A percentile compares a stretch with the other conserved stretches of the same genome.
These are phyloP conservation scores for Aureobasidium subglaciale DNA, from an alignment of 2,329 filamentous ascomycete species.

Conservation along the genomic window DNA sequence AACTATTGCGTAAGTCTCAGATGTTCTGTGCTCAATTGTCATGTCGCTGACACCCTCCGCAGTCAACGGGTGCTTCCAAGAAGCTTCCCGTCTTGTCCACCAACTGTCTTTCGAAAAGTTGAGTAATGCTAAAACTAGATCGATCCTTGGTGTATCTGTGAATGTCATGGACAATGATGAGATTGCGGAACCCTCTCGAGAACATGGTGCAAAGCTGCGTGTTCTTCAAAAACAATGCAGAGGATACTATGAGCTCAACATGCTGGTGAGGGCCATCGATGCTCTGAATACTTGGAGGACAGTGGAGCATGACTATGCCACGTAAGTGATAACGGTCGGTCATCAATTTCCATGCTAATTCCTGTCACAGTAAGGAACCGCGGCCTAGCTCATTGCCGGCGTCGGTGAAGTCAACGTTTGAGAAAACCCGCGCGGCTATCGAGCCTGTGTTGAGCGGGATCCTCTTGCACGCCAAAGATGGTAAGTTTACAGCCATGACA, in stretches of 20 bases:
- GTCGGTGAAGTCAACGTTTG: slow-evolving; percentile 32
- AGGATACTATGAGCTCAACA: slow-evolving; percentile 37
- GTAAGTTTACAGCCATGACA: slow-evolving; percentile 13
- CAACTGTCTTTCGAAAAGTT: slow-evolving; percentile 45
- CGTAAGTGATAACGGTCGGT: too few relatives aligned
- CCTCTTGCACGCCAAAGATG: slow-evolving; percentile 23
- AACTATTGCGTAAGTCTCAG: slow-evolving; percentile 68
- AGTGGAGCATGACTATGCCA: slow-evolving; percentile 34
- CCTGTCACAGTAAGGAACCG: slow-evolving; percentile 13
- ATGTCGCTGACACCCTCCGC: slow-evolving; percentile 18
- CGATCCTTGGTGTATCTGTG: slow-evolving; percentile 33
- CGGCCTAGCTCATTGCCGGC: slow-evolving; percentile 21
- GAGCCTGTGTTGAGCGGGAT: slow-evolving; percentile 30
- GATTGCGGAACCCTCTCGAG: slow-evolving; percentile 14
- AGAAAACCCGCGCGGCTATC: slow-evolving; percentile 33
- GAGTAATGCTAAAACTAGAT: slow-evolving; percentile 34
- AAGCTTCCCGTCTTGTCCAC: slow-evolving; percentile 47
- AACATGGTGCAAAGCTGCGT: slow-evolving; percentile 20
- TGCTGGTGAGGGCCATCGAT: slow-evolving; percentile 36
- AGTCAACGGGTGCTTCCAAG: slow-evolving; percentile 45
- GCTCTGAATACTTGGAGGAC: slow-evolving; percentile 38
- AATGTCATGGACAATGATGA: slow-evolving; percentile 30
- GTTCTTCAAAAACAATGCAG: slow-evolving; percentile 24
- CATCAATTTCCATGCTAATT: too few relatives aligned
- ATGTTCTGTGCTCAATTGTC: background rate